Evolutionary conservation across 228 moss, liverwort and hornwort genomes (phyloP), one percentile per base, ranked within the genome.

Genomic region (Sphagnum fallax): DNA sequence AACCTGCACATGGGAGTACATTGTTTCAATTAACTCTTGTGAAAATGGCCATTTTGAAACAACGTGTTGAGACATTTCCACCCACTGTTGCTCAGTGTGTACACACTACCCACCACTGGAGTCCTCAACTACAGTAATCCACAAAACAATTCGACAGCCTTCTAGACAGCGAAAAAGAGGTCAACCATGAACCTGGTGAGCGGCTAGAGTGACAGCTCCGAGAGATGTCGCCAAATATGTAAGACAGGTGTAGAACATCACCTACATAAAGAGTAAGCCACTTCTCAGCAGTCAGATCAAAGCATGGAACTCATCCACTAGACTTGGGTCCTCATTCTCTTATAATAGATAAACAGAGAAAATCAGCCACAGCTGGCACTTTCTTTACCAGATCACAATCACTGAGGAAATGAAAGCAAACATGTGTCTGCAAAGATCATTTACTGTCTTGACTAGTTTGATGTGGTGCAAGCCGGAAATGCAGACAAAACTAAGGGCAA

Each of bases 171-270:
- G 2, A 12, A 55, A 8, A 12, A 8, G 12, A 12, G 9, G 6
- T 57, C 50, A 63, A 70, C 53, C 6, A 59, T 60, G 51, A 74
- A 91, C 89, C 87, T 95, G 90, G 75, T 95, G 92, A 11, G 92
- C 92, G 61, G 80, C 92, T 65, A 92, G 84, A 53, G 89, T 92
- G 65, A 81, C 73, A 65, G 92, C 77, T 78, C 95, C 95, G 18
- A 92, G 65, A 65, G 90, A 89, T 49, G 92, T 95, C 0, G 92
- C 92, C 70, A 92, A 84, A 73, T 84, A 95, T 48, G 95, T 95
- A 9, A 95, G 90, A 48, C 90, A 51, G 18, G 92, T 92, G 71
- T 95, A 95, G 67, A 95, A 95, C 57, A 78, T 71, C 49, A 90
- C 92, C 91, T 91, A 76, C 75, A 78, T 52, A 58, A 47, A 9